Evolutionary conservation across 192 early-diverging fungal species (phyloP).

Genomic region (Podila epigama): DNA sequence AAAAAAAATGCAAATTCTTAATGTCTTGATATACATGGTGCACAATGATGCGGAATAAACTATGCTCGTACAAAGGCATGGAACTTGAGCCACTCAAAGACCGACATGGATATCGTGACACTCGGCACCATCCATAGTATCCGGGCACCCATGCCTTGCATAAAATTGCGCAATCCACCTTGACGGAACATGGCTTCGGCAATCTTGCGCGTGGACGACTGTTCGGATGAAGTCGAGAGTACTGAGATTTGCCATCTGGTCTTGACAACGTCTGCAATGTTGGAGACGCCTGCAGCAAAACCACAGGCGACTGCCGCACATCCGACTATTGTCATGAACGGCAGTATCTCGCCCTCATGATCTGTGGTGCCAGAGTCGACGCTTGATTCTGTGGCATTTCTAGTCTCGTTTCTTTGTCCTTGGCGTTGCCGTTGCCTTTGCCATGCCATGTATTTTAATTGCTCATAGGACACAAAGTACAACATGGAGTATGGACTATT

Average conservation of each 20-base stretch:
- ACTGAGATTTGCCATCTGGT: conserved; percentile 77
- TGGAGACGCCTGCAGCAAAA: conserved; percentile 67
- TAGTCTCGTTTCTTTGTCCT: too few species aligned
- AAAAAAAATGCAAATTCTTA: not conserved
- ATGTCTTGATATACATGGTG: not conserved
- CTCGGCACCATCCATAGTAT: conserved; percentile 74
- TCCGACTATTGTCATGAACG: conserved; percentile 63
- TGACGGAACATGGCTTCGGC: conserved; percentile 54
- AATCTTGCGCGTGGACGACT: conserved; percentile 47
- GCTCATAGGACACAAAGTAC: conserved; percentile 43
- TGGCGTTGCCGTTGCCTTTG: not conserved
- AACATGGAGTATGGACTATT: conserved; percentile 48
- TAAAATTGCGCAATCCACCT: conserved; percentile 69
- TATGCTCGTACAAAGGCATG: conserved; percentile 1
- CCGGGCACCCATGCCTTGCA: conserved; percentile 70
- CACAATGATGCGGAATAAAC: too few species aligned
- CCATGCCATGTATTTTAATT: conserved; percentile 36
- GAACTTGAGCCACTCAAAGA: conserved; percentile 73
- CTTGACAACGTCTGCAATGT: conserved; percentile 80
- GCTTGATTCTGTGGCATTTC: too few species aligned
- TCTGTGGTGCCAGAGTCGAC: conserved; percentile 40
- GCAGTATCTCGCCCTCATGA: conserved; percentile 24
- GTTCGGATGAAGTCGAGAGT: conserved; percentile 16
- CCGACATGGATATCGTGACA: conserved; percentile 74
- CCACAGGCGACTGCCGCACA: conserved; percentile 68